phyloP scores from a whole-genome alignment of 805 yeast species.

The Candida khao-thaluensis region DNA sequence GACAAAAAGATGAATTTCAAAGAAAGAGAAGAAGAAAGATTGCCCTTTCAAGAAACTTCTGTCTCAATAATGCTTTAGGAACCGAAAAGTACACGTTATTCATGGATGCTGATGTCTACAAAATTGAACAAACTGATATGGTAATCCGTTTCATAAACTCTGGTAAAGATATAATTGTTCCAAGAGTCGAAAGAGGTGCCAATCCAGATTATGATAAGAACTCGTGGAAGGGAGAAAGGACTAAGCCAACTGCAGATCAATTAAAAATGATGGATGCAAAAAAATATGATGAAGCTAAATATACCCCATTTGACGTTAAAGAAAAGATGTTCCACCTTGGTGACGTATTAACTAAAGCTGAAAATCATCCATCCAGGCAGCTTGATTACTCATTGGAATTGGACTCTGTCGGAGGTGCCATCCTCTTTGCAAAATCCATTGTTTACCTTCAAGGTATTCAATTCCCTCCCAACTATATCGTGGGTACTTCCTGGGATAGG shows the following conservation, averaged over 20 bases:
- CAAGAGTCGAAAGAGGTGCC: slow-evolving; percentile 28
- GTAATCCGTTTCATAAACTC: slow-evolving; percentile 25
- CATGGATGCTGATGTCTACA: slow-evolving; percentile 36
- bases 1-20: slow-evolving; percentile 31
- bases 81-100: slow-evolving; percentile 34
- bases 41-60: slow-evolving; percentile 38
- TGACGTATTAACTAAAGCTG: slow-evolving; percentile 12
- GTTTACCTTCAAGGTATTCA: slow-evolving; percentile 46
- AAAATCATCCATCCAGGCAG: slow-evolving; percentile 3
- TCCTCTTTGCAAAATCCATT: slow-evolving; percentile 42
- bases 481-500: slow-evolving; percentile 49
- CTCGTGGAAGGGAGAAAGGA: slow-evolving; percentile 41
- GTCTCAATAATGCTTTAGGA: slow-evolving; percentile 25
- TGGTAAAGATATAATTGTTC: slow-evolving; percentile 36
- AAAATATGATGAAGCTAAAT: slow-evolving; percentile 32
- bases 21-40: slow-evolving; percentile 34
- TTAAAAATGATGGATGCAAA: slow-evolving; percentile 24
- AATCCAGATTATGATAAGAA: slow-evolving; percentile 37
- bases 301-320: slow-evolving; percentile 32
- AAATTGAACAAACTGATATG: slow-evolving; percentile 24
- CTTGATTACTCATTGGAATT: slow-evolving; percentile 22
- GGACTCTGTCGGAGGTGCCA: slow-evolving; percentile 55
- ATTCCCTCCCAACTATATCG: slow-evolving; percentile 45
- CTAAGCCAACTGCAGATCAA: slow-evolving; percentile 30
- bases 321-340: slow-evolving; percentile 30